Evolutionary conservation across 2,329 filamentous ascomycete genomes (phyloP), one percentile per base, ranked within the genome.

Genomic region (Pseudocercospora ulei): DNA sequence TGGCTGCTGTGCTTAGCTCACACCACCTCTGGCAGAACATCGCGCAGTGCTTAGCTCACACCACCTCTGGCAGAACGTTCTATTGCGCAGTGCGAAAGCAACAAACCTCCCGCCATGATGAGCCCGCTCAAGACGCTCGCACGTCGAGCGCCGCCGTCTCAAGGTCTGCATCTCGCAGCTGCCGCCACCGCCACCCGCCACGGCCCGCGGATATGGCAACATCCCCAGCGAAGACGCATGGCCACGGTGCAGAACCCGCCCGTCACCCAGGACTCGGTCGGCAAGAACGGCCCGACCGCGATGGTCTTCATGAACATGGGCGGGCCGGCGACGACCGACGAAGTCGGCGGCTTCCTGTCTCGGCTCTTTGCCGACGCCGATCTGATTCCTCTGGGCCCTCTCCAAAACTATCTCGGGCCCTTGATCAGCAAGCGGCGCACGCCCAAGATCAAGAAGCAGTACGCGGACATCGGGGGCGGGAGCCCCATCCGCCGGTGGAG

Each of bases 231-330:
- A 34, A 31, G 30, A n/a, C 42, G 38, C 19, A 53, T 61, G 51
- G 80, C 79, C 18, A 80, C 76, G 8, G 68, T 71, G 11, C 22
- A 27, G 14, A 26, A 25, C 9, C 81, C 82, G 7, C 82, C 84
- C 5, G 84, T 90, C 13, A 87, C 82, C 0, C 84, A 92, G 61
- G 72, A 85, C 71, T 70, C 73, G 4, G 74, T 74, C 1, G 75
- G 72, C 33, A 70, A 73, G 2, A 73, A 83, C 57, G 88, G 88
- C 0, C 86, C 87, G 5, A 98, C 90, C 3, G 90, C 90, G 27
- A 96, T 98, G 77, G 90, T 98, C 8, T 95, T 98, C 58, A 76
- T 98, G 66, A 98, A 98, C 65, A 98, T 98, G 90, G 90, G 90
- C 44, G 90, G 90, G 0, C 90, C 90, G 2, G 82, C 84, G 1